A percentile compares a stretch with the other conserved stretches of the same genome.
phyloP scores from a whole-genome alignment of 2,329 filamentous ascomycete genomes.

The Penicillium digitatum region DNA sequence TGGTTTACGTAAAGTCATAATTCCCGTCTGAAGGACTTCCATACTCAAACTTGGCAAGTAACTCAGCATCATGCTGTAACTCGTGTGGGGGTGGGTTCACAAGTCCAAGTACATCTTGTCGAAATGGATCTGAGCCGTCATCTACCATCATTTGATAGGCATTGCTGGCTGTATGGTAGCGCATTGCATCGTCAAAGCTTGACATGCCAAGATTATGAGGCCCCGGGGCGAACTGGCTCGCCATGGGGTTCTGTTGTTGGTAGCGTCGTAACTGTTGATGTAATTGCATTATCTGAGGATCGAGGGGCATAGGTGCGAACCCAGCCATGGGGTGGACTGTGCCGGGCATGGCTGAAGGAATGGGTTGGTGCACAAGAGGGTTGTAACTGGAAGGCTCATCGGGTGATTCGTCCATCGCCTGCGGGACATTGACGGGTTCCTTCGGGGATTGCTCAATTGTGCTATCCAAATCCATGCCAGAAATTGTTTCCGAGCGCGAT shows the following conservation, averaged over 20 bases:
- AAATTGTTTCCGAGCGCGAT: constrained; percentile 14
- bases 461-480: constrained; percentile 14
- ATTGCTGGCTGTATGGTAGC: constrained; percentile 34
- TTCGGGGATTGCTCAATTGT: constrained; percentile 16
- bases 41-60: constrained; percentile 40
- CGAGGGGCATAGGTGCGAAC: constrained; percentile 53
- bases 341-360: constrained; percentile 33
- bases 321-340: constrained; percentile 39
- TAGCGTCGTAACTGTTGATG: constrained; percentile 44
- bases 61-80: constrained; percentile 40
- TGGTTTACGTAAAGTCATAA: constrained; percentile 31
- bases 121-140: constrained; percentile 38
- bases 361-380: constrained; percentile 31
- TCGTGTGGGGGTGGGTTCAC: constrained; percentile 40
- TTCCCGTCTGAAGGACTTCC: constrained; percentile 38
- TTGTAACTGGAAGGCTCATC: constrained; percentile 27
- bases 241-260: constrained; percentile 37
- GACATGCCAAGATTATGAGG: constrained; percentile 31
- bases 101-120: constrained; percentile 38
- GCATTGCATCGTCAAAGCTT: constrained; percentile 39
- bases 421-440: constrained; percentile 14
- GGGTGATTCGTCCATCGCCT: constrained; percentile 25
- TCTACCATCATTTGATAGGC: constrained; percentile 45
- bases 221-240: constrained; percentile 33
- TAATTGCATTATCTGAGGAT: constrained; percentile 58